Base-by-base conservation (phyloP, 1,284 basidiomycete species). In the Thecaphora thlaspeos region DNA sequence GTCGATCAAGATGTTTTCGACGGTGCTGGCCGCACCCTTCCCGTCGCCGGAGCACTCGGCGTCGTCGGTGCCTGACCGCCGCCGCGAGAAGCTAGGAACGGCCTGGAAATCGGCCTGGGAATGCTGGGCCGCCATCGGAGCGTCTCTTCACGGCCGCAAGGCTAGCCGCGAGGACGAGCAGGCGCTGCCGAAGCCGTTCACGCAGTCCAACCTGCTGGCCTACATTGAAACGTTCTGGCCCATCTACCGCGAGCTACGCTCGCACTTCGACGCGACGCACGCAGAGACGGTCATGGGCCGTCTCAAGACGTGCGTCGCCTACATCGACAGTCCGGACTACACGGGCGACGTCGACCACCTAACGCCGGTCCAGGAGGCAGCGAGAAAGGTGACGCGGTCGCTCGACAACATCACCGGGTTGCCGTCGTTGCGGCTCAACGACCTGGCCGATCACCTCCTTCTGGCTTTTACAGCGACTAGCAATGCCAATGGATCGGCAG, bases 181-280 rank as follows among this genome's bases (percentile, higher is more conserved):
- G 2, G n/a, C n/a, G n/a, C 50, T 39, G 19, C 19, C 65, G 1
- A 47, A 67, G 14, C 82, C 86, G 0, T 89, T 91, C 74, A 91
- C 90, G 2, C 93, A 97, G 74, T 89, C 90, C 63, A 90, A 88
- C 70, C 81, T 96, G 36, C 84, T 91, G 38, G 87, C 88, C 0
- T 87, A 87, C 66, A 83, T 91, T 24, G 86, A 89, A 61, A 85
- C 88, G 18, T 82, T 90, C 28, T 82, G 61, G 11, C 70, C 75
- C 38, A 75, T 73, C 26, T 73, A 79, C 47, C 55, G 61, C 7
- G 51, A 68, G 2, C 51, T 73, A 4, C 57, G 60, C 46, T 38
- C 72, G 42, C 26, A 46, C 8, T 69, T 77, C 46, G 78, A 82
- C 23, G 75, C 89, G 18, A 80, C 83, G 17, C 83, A 85, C 24